Base-by-base conservation (phyloP, 108 stramenopile species). In the Craspedostauros australis region DNA sequence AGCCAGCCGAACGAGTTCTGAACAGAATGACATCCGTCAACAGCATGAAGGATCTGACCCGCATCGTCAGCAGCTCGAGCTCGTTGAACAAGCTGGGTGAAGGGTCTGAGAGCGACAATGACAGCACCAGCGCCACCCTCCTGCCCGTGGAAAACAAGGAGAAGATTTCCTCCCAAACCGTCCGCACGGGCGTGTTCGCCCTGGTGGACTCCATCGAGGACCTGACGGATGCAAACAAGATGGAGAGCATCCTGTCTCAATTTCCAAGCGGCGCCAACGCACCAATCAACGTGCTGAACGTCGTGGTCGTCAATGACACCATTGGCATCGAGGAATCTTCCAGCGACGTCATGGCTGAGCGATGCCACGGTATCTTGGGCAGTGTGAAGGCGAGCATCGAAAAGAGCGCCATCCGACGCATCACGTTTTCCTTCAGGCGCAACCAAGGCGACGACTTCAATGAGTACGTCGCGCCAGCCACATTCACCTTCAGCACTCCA, bases 401-500 rank as follows among this genome's bases (percentile, higher is more conserved):
- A 22, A 73, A 70, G 56, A 88, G 87, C 20, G 80, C 79, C 36
- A 64, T 94, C 14, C 65, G 93, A 4, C 67, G 95, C 29, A 89
- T 96, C 1, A 82, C 86, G 19, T 84, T 94, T 53, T 34, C 88
- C 1, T 68, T 91, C 24, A 55, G 75, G 24, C 74, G 64, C 29
- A 31, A 51, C 9, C 31, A 47, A 39, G 50, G 43, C 15, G 65
- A 56, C 19, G 68, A 63, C 16, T 49, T 36, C 1, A 63, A 62
- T 16, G 70, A 76, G 43, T 71, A 76, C 38, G 46, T 63, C 18
- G 60, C 88, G 11, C 94, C 95, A 16, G 75, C 75, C n/a, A 72
- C 95, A 9, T 97, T 89, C 70, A 99, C 98, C n/a, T 96, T 80
- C 70, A 78, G 96, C 46, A 62, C 73, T 28, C 63, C 66, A 1